A percentile compares a stretch with the other conserved stretches of the same genome.
Evolutionary conservation across 2,329 filamentous ascomycete species (phyloP).

Genomic region (Fusarium haematococcum): DNA sequence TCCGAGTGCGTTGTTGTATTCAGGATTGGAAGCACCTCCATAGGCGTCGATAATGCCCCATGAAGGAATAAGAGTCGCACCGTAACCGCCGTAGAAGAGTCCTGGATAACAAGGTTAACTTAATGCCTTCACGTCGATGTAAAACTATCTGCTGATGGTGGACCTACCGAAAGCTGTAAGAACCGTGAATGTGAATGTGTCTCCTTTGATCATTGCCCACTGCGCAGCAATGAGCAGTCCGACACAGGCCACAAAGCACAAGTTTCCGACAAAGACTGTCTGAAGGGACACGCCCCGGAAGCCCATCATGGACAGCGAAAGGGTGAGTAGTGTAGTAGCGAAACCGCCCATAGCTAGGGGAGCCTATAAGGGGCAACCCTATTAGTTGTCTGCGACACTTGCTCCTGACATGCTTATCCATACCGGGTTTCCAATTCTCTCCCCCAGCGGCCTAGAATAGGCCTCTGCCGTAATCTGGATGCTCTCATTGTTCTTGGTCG

Average conservation of each 20-base stretch:
- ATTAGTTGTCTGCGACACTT: not conserved
- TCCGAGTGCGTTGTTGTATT: conserved; percentile 43
- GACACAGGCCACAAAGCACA: conserved; percentile 43
- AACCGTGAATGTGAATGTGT: conserved; percentile 45
- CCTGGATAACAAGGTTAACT: conserved; percentile 14
- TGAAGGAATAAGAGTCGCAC: conserved; percentile 35
- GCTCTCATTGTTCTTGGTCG: conserved; percentile 6
- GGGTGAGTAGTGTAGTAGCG: conserved; percentile 40
- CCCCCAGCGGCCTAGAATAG: not conserved
- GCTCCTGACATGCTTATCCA: not conserved
- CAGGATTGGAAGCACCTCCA: conserved; percentile 21
- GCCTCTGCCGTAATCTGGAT: conserved; percentile 1
- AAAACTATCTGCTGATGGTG: not conserved
- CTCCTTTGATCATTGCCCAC: conserved; percentile 42
- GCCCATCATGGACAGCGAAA: conserved; percentile 45
- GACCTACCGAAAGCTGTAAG: conserved; percentile 42
- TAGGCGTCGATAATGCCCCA: conserved; percentile 40
- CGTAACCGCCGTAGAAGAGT: conserved; percentile 45
- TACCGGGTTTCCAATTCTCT: conserved; percentile 22
- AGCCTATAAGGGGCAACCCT: not conserved
- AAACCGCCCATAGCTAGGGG: conserved; percentile 45
- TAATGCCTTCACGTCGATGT: not conserved
- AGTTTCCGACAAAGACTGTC: conserved; percentile 43
- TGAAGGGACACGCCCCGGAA: conserved; percentile 40
- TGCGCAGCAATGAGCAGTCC: conserved; percentile 44